Evolutionary conservation across 2,329 filamentous ascomycete species (phyloP), one percentile per base, ranked within the genome.

Genomic region (Mariannaea sp.): DNA sequence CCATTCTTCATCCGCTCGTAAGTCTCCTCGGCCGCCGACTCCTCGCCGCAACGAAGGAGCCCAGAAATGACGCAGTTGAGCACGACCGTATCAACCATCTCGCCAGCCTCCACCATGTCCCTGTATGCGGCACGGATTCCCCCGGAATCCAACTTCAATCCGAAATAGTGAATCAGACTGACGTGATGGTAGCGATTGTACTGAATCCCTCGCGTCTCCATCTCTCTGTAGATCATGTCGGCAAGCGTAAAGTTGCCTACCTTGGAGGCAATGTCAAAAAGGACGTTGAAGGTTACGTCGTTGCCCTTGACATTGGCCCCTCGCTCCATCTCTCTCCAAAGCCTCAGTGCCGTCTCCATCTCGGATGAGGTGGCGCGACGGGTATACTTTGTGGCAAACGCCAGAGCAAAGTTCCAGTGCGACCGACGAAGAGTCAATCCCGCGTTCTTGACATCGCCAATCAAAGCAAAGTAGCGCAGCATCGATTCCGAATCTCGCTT

Each of bases 311-410:
- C 71, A 1, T 82, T 80, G 2, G 86, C 85, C 4, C 84, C 75
- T 40, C 82, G 79, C 71, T 99, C 94, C 92, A 97, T 97, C 64
- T 94, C 86, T 59, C 83, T 85, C 92, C 93, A 99, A 19, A 95
- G 73, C 41, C 84, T 81, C 39, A 99, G 77, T 0, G 90, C 86
- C 5, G 84, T 80, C 22, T 74, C 71, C 56, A 74, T 62, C 40
- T 70, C 89, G 77, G 36, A 90, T 71, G 69, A 92, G 81, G 33
- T 80, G 65, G 38, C 80, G 77, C 39, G 83, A 79, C 32, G 85
- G 77, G 58, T 84, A 62, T 89, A 91, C 51, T 87, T 85, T 30
- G 87, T 87, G 8, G 89, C 88, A 65, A 95, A 88, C 16, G 88
- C 82, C 45, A 97, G 84, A 30, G 92, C 92, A 32, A 84, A 85